Conservation (phyloP, 352 stramenopile genomes). For the Phytopythium aichiense region DNA sequence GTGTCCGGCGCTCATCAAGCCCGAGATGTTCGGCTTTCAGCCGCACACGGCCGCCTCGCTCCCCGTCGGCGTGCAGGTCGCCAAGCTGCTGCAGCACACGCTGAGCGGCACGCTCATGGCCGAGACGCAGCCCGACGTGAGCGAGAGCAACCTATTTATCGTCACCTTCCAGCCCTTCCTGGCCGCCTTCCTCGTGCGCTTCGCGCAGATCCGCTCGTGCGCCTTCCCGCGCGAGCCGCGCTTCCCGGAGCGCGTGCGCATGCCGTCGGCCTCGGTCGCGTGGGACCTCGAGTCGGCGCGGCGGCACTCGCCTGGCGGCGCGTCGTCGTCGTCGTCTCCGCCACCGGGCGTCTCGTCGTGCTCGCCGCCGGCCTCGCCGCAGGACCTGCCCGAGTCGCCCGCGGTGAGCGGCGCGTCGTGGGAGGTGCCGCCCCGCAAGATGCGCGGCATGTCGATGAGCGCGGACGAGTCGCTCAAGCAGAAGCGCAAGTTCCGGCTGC, state of each 20-base stretch:
- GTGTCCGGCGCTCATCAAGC: conserved; percentile 77
- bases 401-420: conserved; percentile 13
- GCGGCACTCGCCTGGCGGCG: background rate
- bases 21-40: conserved; percentile 72
- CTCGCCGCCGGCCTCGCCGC: conserved; percentile 13
- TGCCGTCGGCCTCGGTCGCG: conserved; percentile 21
- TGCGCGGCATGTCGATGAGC: conserved; percentile 58
- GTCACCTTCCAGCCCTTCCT: conserved; percentile 57
- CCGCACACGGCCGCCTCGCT: conserved; percentile 49
- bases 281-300: conserved; percentile 24
- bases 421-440: conserved; percentile 41
- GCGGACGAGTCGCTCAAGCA: conserved; percentile 35
- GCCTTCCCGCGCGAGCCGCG: conserved; percentile 19
- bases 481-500: conserved; percentile 70
- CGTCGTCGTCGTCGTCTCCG: background rate
- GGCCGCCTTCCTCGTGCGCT: conserved; percentile 52
- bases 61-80: conserved; percentile 60
- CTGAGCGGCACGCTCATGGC: conserved; percentile 52
- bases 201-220: conserved; percentile 44
- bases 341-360: background rate
- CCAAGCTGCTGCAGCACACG: conserved; percentile 78
- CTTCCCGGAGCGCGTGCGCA: conserved; percentile 11
- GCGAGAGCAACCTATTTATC: conserved; percentile 62
- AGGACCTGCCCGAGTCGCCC: conserved; percentile 18
- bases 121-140: conserved; percentile 39